These are phyloP conservation scores for Rutstroemia sp. DNA, from an alignment of 2,329 filamentous ascomycete genomes.

Conservation along the genomic window DNA sequence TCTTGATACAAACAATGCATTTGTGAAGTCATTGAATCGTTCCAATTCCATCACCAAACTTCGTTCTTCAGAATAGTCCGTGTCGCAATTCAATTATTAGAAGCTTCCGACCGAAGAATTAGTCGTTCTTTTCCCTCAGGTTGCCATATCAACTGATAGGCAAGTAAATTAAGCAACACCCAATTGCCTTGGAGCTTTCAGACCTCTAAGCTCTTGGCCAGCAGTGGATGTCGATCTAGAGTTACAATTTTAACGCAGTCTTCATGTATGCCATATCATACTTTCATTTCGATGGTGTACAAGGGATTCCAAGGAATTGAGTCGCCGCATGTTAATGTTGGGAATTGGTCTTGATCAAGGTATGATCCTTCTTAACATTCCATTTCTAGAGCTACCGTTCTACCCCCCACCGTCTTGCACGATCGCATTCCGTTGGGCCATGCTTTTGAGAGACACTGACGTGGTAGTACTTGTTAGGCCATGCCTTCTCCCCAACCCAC, in stretches of 20 bases:
- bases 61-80: too few species aligned
- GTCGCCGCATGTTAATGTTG: slow-evolving; percentile 9
- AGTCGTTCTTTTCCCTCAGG: neutral
- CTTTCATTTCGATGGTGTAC: slow-evolving; percentile 3
- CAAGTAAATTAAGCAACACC: neutral
- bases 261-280: slow-evolving; percentile 1
- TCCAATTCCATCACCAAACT: too few species aligned
- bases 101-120: neutral
- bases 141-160: slow-evolving; percentile 7
- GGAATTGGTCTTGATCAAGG: slow-evolving; percentile 12
- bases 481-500: slow-evolving; percentile 10
- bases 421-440: neutral
- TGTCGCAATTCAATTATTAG: too few species aligned
- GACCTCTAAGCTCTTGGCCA: neutral
- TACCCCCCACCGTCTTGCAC: neutral
- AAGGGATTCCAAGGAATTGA: neutral
- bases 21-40: neutral
- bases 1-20: slow-evolving; percentile 5
- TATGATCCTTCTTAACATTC: neutral
- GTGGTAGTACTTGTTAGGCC: neutral
- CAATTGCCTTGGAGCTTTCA: neutral
- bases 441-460: slow-evolving; percentile 2
- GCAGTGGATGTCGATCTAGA: neutral
- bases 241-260: neutral
- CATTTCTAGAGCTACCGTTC: neutral